Percentiles rank a stretch among this genome's conserved stretches.
These are phyloP conservation scores for Ophiostoma ips DNA, from an alignment of 2,329 filamentous ascomycete genomes.

Conservation along the genomic window DNA sequence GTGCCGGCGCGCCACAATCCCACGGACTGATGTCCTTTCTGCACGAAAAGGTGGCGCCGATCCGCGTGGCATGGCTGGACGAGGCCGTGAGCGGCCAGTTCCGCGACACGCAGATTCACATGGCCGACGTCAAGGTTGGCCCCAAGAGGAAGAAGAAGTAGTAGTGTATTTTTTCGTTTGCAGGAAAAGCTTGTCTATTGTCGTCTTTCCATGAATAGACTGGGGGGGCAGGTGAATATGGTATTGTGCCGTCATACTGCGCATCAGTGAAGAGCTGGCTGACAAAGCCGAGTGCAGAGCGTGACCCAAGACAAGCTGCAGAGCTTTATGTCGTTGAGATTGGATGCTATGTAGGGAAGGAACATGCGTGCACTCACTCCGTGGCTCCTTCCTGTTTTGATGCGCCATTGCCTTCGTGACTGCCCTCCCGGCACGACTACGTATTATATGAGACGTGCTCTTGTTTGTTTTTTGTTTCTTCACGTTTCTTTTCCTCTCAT, in stretches of 20 bases:
- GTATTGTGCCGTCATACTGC: too few species aligned
- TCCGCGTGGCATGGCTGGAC: constrained; percentile 43
- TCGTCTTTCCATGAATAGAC: too few species aligned
- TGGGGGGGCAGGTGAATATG: too few species aligned
- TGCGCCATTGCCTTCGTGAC: neutral
- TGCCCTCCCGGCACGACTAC: neutral
- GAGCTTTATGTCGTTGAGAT: too few species aligned
- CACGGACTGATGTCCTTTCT: constrained; percentile 44
- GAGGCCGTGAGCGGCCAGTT: constrained; percentile 28
- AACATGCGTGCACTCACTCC: neutral
- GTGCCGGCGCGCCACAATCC: constrained; percentile 40
- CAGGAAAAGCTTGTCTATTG: too few species aligned
- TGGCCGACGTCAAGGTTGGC: constrained; percentile 27
- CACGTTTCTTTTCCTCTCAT: neutral
- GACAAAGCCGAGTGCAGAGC: neutral
- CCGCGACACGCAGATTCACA: constrained; percentile 33
- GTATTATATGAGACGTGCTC: neutral
- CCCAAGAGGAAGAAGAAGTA: constrained; percentile 18
- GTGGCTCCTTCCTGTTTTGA: neutral
- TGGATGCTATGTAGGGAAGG: neutral
- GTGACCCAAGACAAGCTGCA: too few species aligned
- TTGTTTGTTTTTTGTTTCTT: neutral
- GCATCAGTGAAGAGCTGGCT: neutral
- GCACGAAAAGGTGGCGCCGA: constrained; percentile 33
- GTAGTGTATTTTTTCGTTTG: neutral